These are phyloP conservation scores for Venturiaceae sp. DNA, from an alignment of 2,329 filamentous ascomycete genomes.

Conservation along the genomic window DNA sequence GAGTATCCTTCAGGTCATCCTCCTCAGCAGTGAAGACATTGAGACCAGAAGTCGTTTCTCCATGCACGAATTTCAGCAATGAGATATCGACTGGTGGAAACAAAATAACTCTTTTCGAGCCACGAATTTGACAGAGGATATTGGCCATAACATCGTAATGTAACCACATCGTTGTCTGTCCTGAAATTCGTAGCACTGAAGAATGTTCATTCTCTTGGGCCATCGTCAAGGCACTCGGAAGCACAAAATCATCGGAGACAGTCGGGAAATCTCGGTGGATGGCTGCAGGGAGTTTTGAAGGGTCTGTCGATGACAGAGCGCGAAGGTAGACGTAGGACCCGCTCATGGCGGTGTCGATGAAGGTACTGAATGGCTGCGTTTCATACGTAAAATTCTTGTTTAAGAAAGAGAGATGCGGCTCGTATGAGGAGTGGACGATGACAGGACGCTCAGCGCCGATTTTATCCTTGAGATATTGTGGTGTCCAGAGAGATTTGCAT, in stretches of 20 bases:
- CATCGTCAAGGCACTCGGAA: constrained; percentile 50
- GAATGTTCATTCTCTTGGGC: constrained; percentile 47
- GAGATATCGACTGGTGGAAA: constrained; percentile 71
- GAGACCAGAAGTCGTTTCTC: constrained; percentile 69
- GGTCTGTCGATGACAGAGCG: constrained; percentile 59
- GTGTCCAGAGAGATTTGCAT: constrained; percentile 59
- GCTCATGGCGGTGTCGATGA: constrained; percentile 49
- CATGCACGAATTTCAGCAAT: constrained; percentile 60
- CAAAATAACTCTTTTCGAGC: constrained; percentile 62
- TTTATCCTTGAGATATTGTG: constrained; percentile 53
- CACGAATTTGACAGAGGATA: constrained; percentile 68
- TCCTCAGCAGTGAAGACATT: constrained; percentile 49
- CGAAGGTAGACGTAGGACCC: constrained; percentile 68
- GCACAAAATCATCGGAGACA: constrained; percentile 57
- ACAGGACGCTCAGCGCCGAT: constrained; percentile 40
- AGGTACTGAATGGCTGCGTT: constrained; percentile 56
- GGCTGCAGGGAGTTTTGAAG: constrained; percentile 59
- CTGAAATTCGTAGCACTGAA: constrained; percentile 70
- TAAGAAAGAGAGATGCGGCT: constrained; percentile 67
- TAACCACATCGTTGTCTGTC: constrained; percentile 77
- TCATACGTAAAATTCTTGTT: constrained; percentile 77
- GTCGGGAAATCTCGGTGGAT: constrained; percentile 61
- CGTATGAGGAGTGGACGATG: constrained; percentile 60
- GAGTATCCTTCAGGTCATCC: background rate
- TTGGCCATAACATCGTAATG: constrained; percentile 92